Conservation (phyloP, 148 eudicot species). For the Mesembryanthemum crystallinum region DNA sequence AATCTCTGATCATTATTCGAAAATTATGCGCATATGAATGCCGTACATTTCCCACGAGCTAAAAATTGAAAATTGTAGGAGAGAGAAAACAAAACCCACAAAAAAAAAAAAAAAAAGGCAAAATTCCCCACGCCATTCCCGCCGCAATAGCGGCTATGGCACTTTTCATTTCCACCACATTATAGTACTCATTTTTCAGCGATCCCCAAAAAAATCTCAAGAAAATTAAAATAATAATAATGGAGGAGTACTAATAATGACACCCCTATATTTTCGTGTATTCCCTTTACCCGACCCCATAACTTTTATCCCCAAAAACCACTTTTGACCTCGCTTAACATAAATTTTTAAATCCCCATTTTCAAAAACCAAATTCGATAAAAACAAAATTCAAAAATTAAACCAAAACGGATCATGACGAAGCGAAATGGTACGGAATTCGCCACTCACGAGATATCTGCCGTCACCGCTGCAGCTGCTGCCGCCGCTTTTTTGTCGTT, state of each 20-base stretch:
- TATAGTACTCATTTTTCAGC: neutral
- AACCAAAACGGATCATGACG: neutral
- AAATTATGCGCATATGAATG: slow-evolving; percentile 7
- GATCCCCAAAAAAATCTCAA: slow-evolving; percentile 25
- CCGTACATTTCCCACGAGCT: slow-evolving; percentile 10
- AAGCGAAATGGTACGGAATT: neutral
- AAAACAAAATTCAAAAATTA: neutral
- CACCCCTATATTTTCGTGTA: slow-evolving; percentile 29
- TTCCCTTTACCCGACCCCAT: slow-evolving; percentile 27
- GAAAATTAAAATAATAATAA: neutral
- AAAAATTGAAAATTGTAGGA: neutral
- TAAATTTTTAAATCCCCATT: neutral
- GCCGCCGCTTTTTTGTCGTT: slow-evolving; percentile 36
- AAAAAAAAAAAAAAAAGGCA: neutral
- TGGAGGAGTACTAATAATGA: too few species aligned
- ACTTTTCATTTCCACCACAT: slow-evolving; percentile 11
- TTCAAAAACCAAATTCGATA: neutral
- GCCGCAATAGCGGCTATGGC: slow-evolving; percentile 58
- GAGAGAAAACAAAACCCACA: neutral
- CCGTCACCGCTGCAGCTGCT: slow-evolving; percentile 21
- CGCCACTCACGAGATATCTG: slow-evolving; percentile 63
- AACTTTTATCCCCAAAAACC: neutral
- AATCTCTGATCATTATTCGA: neutral
- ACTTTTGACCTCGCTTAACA: neutral
- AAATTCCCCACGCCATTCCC: slow-evolving; percentile 47